Conservation (phyloP, 257 asterid species). For the Mitragyna speciosa region DNA sequence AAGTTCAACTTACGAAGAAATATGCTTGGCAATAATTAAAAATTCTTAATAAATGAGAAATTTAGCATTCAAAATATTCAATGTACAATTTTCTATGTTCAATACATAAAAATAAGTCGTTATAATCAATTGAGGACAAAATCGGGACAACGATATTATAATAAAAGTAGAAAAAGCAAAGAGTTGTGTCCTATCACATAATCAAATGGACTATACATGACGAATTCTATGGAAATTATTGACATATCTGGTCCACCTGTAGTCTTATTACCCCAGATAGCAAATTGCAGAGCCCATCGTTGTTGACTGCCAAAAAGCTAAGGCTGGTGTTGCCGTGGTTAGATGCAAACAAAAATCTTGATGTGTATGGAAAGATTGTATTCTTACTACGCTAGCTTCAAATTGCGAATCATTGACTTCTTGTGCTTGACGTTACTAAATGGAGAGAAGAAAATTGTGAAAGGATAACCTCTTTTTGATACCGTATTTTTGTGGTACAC, state of each 20-base stretch:
- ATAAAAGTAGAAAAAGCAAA: not conserved
- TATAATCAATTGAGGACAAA: not conserved
- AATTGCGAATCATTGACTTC: not conserved
- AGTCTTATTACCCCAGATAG: not conserved
- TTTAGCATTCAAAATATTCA: no score
- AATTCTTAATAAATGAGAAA: not conserved
- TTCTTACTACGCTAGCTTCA: not conserved
- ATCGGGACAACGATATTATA: not conserved
- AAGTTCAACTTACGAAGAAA: no score
- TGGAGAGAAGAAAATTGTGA: not conserved
- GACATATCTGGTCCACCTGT: not conserved
- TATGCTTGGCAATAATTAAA: not conserved
- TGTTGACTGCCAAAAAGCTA: constrained; percentile 1
- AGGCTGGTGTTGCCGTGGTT: not conserved
- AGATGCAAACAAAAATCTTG: not conserved
- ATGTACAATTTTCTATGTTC: no score
- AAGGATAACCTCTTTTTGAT: not conserved
- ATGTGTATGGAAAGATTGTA: no score
- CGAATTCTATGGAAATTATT: not conserved
- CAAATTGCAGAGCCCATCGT: not conserved
- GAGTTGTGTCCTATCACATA: not conserved
- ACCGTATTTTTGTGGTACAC: not conserved
- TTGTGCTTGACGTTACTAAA: not conserved
- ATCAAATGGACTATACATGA: not conserved
- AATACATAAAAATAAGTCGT: no score